Base-by-base conservation (phyloP, 2,329 filamentous ascomycete genomes). In the Leptographium lundbergii region DNA sequence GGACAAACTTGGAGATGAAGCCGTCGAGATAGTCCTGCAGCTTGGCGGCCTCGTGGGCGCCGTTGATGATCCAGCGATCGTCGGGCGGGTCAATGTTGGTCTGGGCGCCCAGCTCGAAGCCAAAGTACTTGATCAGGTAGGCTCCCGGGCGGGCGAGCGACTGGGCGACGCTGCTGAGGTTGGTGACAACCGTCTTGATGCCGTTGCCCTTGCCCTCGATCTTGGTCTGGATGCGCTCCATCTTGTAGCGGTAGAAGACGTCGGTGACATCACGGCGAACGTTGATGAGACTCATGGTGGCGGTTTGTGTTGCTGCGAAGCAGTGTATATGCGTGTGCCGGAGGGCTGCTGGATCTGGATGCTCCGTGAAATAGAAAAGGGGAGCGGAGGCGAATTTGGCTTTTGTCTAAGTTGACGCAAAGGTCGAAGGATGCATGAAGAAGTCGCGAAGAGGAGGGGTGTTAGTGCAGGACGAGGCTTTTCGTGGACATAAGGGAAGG, bases 241-340 rank as follows among this genome's bases (percentile, higher is more conserved):
- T 99, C 85, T 99, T 99, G 86, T 99, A 99, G 75, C 94, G 94
- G 80, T 99, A 99, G 85, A 96, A 99, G 77, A 88, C 88, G 79
- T 99, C 94, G 81, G 87, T 87, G 79, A 96, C 87, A 88, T 97
- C 92, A 77, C 89, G 90, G 76, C 91, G 91, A 77, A 97, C 91
- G 78, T 99, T 99, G 84, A 99, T 81, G 79, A 89, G 91, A 82
- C 89, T 87, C 94, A 97, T 97, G 76, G 69, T 91, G 84, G 74
- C 77, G 76, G 73, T 79, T 39, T 14, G 6, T 59, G 19, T 73
- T 73, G n/a, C 6, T 29, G 36, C 50, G 47, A 19, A 19, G 39
- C 39, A 42, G 19, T 9, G 6, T 19, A 6, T 54, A 11, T 42
- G 32, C 24, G n/a, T 10, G 19, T 39, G 53, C n/a, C 22, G 32